phyloP scores from a whole-genome alignment of 306 rosid genomes.

The Rubus idaeus region DNA sequence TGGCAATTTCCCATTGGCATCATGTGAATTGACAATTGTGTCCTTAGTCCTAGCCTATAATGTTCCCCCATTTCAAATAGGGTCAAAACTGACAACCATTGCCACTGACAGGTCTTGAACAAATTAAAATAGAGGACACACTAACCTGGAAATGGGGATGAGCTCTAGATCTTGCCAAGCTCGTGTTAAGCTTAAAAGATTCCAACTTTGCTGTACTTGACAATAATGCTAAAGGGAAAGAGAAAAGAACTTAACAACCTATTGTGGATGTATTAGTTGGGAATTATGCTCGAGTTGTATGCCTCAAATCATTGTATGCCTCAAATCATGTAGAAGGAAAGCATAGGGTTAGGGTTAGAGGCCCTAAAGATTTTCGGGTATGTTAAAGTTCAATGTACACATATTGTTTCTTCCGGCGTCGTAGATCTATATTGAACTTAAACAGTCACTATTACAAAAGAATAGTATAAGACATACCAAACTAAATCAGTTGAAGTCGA shows the following conservation, averaged over 20 bases:
- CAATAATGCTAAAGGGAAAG: background rate
- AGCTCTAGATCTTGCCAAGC: conserved; percentile 1
- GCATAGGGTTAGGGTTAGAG: background rate
- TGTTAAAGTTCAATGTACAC: background rate
- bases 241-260: background rate
- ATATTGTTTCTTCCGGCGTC: too few species aligned
- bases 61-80: background rate
- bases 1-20: background rate
- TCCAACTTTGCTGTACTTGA: conserved; percentile 6
- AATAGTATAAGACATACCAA: background rate
- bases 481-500: background rate
- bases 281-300: background rate
- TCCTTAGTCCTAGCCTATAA: background rate
- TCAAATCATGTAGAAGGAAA: background rate
- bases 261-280: too few species aligned
- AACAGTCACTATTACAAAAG: background rate
- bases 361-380: background rate
- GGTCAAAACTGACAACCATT: conserved; percentile 5
- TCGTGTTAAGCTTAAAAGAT: background rate
- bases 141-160: background rate
- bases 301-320: background rate
- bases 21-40: background rate
- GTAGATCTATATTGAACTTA: background rate
- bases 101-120: background rate
- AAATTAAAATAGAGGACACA: background rate